A percentile compares a stretch with the other conserved stretches of the same genome.
phyloP scores from a whole-genome alignment of 2,329 filamentous ascomycete species.

The Fusarium haematococcum region DNA sequence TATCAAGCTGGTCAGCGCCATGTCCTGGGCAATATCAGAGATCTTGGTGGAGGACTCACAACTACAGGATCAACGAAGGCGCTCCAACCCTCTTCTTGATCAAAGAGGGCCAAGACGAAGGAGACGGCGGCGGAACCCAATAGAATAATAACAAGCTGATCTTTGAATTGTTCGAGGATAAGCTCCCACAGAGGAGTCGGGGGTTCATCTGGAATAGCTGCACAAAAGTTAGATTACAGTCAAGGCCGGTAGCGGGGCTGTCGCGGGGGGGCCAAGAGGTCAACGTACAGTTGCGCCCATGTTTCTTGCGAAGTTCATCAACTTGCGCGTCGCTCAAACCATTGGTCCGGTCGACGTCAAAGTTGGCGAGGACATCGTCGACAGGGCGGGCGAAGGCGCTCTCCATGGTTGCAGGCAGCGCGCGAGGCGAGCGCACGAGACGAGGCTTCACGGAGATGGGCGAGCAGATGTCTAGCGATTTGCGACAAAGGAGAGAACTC shows the following conservation, averaged over 20 bases:
- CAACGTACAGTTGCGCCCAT: conserved; percentile 74
- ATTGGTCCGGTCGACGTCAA: conserved; percentile 65
- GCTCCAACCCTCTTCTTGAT: conserved; percentile 93
- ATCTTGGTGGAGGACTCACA: conserved; percentile 66
- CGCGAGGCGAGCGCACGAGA: conserved; percentile 36
- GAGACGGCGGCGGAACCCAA: conserved; percentile 93
- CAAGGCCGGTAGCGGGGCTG: conserved; percentile 17
- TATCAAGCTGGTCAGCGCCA: conserved; percentile 15
- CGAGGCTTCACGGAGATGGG: conserved; percentile 15
- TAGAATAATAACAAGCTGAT: conserved; percentile 95
- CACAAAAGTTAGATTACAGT: conserved; percentile 24
- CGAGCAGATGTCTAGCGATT: conserved; percentile 1
- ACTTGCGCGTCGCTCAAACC: conserved; percentile 73
- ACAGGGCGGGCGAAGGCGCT: conserved; percentile 70
- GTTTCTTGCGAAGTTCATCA: conserved; percentile 63
- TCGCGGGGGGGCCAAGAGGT: conserved; percentile 8
- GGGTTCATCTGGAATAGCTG: conserved; percentile 83
- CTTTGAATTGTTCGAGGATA: conserved; percentile 98
- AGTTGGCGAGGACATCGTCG: conserved; percentile 68
- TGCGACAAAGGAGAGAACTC: conserved; percentile 27
- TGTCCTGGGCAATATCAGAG: neutral
- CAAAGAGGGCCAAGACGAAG: conserved; percentile 91
- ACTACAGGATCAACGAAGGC: conserved; percentile 97
- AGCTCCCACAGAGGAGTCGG: conserved; percentile 97
- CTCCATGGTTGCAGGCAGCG: conserved; percentile 63